Evolutionary conservation across 805 yeast species (phyloP), one percentile per base, ranked within the genome.

Genomic region (Saccharomyces mikatae): DNA sequence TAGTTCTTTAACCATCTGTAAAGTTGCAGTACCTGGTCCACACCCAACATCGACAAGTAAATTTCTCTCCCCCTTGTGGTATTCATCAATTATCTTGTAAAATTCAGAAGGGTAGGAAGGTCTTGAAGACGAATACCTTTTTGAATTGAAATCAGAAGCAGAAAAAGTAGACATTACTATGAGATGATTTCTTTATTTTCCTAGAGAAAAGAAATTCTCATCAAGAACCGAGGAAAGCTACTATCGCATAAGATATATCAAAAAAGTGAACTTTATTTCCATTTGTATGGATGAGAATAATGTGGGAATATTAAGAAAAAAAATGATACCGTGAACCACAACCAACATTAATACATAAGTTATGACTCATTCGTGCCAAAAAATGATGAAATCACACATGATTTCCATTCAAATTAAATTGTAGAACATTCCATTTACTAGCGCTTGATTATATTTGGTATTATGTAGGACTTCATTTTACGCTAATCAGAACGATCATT

Each of bases 21-120:
- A 74, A 0, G 91, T 78, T 1, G 85, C 92, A 57, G 82, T 82
- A 0, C 95, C 95, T 0, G 94, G 80, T 0, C 96, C 96, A 67
- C 90, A 85, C 0, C 94, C 96, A 3, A 85, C 71, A 69, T 89
- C 96, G 11, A 87, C 65, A 2, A 82, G 79, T n/a, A 73, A 56
- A 1, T 65, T 52, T 1, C 62, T 57, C 59, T 68, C 53, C 60
- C 77, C 70, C 14, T 65, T 64, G 63, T 80, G 83, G 62, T 76
- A 82, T 0, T 58, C 54, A 6, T 67, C 47, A 26, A 85, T 58
- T 30, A 67, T 64, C 1, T 74, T 63, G 62, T 76, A 84, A 52
- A 86, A 76, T 4, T 65, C 58, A 3, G 60, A 62, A 0, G 90
- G 88, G 60, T 89, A 89, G 0, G 78, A 69, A 1, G 96, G 96